Evolutionary conservation across 2,329 filamentous ascomycete species (phyloP), one percentile per base, ranked within the genome.

Genomic region (Ophiostoma triangulosporum): DNA sequence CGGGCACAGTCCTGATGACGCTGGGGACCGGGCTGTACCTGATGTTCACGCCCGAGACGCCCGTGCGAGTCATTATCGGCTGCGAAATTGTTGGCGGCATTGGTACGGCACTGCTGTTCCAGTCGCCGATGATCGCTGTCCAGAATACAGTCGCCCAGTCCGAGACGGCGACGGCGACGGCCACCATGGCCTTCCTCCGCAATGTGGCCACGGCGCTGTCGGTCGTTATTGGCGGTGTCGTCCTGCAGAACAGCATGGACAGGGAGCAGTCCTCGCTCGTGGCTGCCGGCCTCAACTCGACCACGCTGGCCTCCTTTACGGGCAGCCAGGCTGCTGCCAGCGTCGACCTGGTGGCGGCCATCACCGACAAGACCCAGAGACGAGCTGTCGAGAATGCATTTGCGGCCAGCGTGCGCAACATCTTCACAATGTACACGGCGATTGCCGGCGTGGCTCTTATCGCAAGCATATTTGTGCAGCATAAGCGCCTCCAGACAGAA

Each of bases 201-300:
- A 73, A 74, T 59, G 69, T 89, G 3, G 81, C 80, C 9, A 86
- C 81, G 0, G 76, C 81, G 2, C 76, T 83, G 20, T 81, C 80
- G 0, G 76, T 88, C 51, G 84, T 88, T 1, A 72, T 89, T 36
- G 86, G 86, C 24, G 81, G 84, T n/a, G 84, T 88, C 46, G 76
- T 90, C 35, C 89, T 90, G 68, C 82, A 88, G 66, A 89, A 90
- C 64, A 70, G 76, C 56, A 86, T 88, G 80, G 68, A 78, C 58
- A 71, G 70, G 48, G 48, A 55, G 35, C 56, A 57, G 48, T 24
- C 48, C 12, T 17, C 24, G 48, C 56, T 57, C n/a, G 76, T 80
- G 59, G 70, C 46, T 2, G 56, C 56, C 3, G 56, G 56, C 50
- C 50, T 57, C 55, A 53, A 56, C 33, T 48, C 48, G 29, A 54